phyloP scores from a whole-genome alignment of 306 rosid genomes.

The Lablab purpureus region DNA sequence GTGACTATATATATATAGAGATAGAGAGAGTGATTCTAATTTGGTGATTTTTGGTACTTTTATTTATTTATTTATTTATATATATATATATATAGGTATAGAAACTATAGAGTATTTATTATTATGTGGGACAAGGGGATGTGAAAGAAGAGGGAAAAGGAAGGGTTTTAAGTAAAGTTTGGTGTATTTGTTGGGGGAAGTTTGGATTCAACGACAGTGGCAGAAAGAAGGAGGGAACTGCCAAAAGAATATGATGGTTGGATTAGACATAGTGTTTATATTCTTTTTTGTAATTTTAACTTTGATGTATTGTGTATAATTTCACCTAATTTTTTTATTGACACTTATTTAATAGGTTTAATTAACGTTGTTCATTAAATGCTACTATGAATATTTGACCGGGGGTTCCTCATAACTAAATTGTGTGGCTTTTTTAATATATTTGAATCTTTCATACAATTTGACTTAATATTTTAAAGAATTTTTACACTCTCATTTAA shows the following conservation, averaged over 20 bases:
- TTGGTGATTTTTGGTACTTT: not conserved
- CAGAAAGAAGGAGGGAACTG: not conserved
- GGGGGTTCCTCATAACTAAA: not conserved
- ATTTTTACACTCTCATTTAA: too few species aligned
- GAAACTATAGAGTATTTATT: constrained; percentile 5
- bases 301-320: not conserved
- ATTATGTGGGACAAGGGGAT: not conserved
- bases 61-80: not conserved
- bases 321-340: not conserved
- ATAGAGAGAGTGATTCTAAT: not conserved
- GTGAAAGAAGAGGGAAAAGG: not conserved
- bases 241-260: not conserved
- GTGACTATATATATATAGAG: constrained; percentile 32
- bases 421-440: not conserved
- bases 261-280: not conserved
- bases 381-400: not conserved
- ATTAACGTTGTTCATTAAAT: not conserved
- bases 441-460: not conserved
- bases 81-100: not conserved
- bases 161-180: constrained; percentile 26
- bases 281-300: not conserved
- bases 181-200: constrained; percentile 45
- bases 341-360: not conserved
- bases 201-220: constrained; percentile 36
- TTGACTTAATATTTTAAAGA: too few species aligned